phyloP scores from a whole-genome alignment of 192 early-diverging fungal species.

The Rhizoclosmatium globosum region DNA sequence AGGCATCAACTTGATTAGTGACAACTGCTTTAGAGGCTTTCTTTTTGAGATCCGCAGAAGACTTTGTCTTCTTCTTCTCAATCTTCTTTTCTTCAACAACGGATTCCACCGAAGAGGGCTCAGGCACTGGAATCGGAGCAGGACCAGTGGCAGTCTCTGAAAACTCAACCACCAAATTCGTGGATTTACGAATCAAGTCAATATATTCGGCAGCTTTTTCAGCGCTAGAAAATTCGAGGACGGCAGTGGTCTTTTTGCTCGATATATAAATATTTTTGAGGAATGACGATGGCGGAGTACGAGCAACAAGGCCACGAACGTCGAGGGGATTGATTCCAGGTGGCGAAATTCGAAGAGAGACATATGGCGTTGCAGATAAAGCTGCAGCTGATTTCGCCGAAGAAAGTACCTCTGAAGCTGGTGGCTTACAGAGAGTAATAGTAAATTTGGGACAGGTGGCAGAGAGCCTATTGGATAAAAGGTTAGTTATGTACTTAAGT shows the following conservation, averaged over 20 bases:
- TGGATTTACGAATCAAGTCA: background rate
- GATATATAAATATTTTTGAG: slow-evolving; percentile 3
- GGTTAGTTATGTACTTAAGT: background rate
- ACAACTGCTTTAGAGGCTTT: too few species aligned
- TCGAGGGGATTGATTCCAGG: background rate
- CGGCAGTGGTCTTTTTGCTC: background rate
- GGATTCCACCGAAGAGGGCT: background rate
- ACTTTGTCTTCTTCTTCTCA: too few species aligned
- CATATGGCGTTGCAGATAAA: background rate
- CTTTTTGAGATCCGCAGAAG: too few species aligned
- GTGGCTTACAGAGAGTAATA: background rate
- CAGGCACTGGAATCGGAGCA: background rate
- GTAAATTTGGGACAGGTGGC: slow-evolving; percentile 1
- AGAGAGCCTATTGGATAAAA: background rate
- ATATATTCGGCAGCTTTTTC: background rate
- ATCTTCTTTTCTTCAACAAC: too few species aligned
- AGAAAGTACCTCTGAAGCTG: background rate
- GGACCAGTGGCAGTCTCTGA: background rate
- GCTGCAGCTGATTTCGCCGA: background rate
- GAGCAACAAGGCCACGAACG: slow-evolving; percentile 8
- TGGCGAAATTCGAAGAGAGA: slow-evolving; percentile 11
- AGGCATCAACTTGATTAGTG: too few species aligned
- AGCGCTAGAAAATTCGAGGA: slow-evolving; percentile 13
- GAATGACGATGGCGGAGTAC: background rate
- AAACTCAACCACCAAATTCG: slow-evolving; percentile 13